Evolutionary conservation across 2,329 filamentous ascomycete genomes (phyloP).

Genomic region (Cladosporium sp.): DNA sequence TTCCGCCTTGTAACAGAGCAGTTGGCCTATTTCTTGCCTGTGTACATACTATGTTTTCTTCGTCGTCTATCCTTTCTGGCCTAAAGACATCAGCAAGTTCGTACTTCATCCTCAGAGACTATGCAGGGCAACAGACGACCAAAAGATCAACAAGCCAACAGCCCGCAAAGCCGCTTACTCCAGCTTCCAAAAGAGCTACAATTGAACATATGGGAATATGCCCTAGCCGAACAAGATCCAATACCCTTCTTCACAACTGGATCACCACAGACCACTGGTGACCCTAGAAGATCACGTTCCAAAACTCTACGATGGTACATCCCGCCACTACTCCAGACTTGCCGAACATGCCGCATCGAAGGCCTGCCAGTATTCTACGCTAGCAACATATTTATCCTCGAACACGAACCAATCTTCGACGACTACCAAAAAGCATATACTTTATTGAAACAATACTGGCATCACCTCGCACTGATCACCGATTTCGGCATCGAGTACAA

Average conservation of each 20-base stretch:
- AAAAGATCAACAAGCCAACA: neutral
- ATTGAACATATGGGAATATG: slow-evolving; percentile 28
- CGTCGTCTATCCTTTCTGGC: neutral
- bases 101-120: neutral
- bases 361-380: slow-evolving; percentile 10
- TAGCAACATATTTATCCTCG: slow-evolving; percentile 11
- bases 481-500: slow-evolving; percentile 12
- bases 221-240: slow-evolving; percentile 24
- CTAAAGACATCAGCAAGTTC: neutral
- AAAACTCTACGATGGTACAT: neutral
- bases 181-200: slow-evolving; percentile 25
- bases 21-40: neutral
- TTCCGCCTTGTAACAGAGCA: neutral
- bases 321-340: slow-evolving; percentile 12
- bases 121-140: neutral
- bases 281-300: neutral
- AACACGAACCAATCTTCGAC: neutral
- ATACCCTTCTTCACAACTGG: slow-evolving; percentile 15
- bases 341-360: slow-evolving; percentile 2
- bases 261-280: neutral
- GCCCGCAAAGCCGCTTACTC: slow-evolving; percentile 15
- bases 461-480: neutral
- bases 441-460: neutral
- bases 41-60: neutral
- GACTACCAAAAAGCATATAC: neutral